Evolutionary conservation across 2,329 filamentous ascomycete species (phyloP).

Genomic region (Didymella lethalis): DNA sequence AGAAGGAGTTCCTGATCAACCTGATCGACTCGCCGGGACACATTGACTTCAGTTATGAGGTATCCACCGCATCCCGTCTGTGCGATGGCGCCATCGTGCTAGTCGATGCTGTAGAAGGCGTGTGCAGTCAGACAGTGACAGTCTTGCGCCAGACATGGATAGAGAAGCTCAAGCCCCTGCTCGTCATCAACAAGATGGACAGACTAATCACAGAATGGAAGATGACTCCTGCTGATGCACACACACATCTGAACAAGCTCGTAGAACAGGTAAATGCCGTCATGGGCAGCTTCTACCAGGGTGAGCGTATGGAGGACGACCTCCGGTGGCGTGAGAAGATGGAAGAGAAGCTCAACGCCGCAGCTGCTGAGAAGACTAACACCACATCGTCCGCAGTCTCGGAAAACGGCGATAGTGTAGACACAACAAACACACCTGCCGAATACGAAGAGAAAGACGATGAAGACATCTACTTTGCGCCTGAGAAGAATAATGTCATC

Average conservation of each 20-base stretch:
- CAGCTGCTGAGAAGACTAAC: slow-evolving; percentile 70
- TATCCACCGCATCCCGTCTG: slow-evolving; percentile 91
- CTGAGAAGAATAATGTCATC: slow-evolving; percentile 98
- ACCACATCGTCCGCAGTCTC: slow-evolving; percentile 53
- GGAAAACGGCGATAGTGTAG: slow-evolving; percentile 64
- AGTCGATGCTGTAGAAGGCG: slow-evolving; percentile 95
- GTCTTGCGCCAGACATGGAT: slow-evolving; percentile 94
- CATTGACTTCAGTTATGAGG: slow-evolving; percentile 98
- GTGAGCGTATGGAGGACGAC: slow-evolving; percentile 98
- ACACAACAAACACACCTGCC: slow-evolving; percentile 58
- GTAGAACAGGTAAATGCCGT: slow-evolving; percentile 97
- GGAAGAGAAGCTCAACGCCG: slow-evolving; percentile 81
- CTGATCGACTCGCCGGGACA: slow-evolving; percentile 97
- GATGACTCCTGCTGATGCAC: slow-evolving; percentile 90
- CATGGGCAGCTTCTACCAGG: slow-evolving; percentile 95
- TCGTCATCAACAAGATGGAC: slow-evolving; percentile 99
- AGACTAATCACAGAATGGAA: slow-evolving; percentile 91
- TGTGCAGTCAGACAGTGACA: slow-evolving; percentile 98
- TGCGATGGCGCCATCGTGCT: slow-evolving; percentile 95
- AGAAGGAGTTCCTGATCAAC: slow-evolving; percentile 94
- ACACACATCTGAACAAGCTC: slow-evolving; percentile 85
- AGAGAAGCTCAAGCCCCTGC: slow-evolving; percentile 90
- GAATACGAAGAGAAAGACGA: slow-evolving; percentile 91
- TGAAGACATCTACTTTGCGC: slow-evolving; percentile 96
- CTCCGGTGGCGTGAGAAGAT: slow-evolving; percentile 93